Evolutionary conservation across 805 yeast genomes (phyloP), one percentile per base, ranked within the genome.

Genomic region (Sugiyamaella americana): DNA sequence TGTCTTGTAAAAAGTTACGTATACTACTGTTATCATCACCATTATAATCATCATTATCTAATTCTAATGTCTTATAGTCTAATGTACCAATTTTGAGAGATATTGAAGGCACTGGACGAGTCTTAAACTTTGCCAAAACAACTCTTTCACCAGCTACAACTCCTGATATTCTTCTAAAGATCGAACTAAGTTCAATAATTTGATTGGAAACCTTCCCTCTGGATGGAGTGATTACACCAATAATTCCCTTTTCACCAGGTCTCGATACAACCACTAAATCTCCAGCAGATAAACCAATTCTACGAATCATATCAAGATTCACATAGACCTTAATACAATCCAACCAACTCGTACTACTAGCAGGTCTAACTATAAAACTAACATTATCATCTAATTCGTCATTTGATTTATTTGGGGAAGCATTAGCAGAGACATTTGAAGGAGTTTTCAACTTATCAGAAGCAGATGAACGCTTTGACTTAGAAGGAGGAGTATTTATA

Each of bases 131-230:
- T 10, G 59, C 57, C 0, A 91, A 53, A 23, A 67, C 66, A 18
- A 78, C 51, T 39, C 80, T 59, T 46, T 78, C 82, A 38, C 84
- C 84, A 4, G 75, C 61, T 3, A 73, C 49, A 1, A 74, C 52
- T 37, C 70, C 73, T 10, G 71, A 66, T 2, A 72, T 64, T 4
- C 65, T 54, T 51, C 81, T 61, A 34, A 75, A 48, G 4, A 49
- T 51, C 5, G 38, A 13, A 13, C 64, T 51, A 6, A 68, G 41
- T 36, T 55, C 61, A 5, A 64, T 49, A 2, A 55, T 47, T 19
- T 58, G 62, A 2, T 35, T 38, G 5, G 37, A 19, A 11, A 22
- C 23, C 13, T 21, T 38, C 11, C 36, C 21, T 19, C 50, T 47
- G 21, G 30, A 39, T 1, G 67, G 65, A 2, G 64, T 62, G 2